Evolutionary conservation across 1,139 yeast genomes (phyloP), one percentile per base, ranked within the genome.

Genomic region (Candida tunisiensis): DNA sequence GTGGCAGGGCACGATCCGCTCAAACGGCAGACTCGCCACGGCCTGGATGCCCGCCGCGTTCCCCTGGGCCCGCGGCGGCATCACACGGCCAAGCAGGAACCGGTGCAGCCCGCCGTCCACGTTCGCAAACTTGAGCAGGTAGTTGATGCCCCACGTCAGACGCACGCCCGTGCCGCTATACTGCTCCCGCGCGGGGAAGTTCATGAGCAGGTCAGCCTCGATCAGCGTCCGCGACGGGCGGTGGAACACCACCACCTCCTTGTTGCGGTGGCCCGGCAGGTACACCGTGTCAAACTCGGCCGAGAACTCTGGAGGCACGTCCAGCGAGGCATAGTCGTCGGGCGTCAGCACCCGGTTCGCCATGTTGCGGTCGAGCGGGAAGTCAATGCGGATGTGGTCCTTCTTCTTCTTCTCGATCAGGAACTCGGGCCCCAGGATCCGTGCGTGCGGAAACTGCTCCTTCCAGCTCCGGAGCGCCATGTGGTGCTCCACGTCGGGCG

Each of bases 181-280:
- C 32, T 58, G 74, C 25, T 67, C 69, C 24, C 23, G 30, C 15
- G 50, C 45, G 13, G 61, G 62, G 20, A 72, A 49, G 38, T 69
- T 68, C 47, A 71, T 61, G 10, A 70, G 37, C 31, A 72, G 42
- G 41, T 73, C 82, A 2, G 72, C 78, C 34, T 62, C 66, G 33
- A 66, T 54, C 21, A 73, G 41, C 1, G 65, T 53, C 38, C 60
- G 60, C 14, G 68, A 51, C 9, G 45, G 44, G 29, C 54, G 55
- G 40, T 68, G 68, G 41, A 44, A 65, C 37, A 65, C 39, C 4
- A 69, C 62, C 30, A 74, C 45, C 41, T 74, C 82, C 40, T 63
- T 60, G 44, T 71, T 72, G 17, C 37, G 45, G 40, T 67, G 74
- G 3, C 51, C 46, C 8, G 75, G 73, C 26, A 72, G 43, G 41